Evolutionary conservation across 2,329 filamentous ascomycete genomes (phyloP), one percentile per base, ranked within the genome.

Genomic region (Claviceps sp.): DNA sequence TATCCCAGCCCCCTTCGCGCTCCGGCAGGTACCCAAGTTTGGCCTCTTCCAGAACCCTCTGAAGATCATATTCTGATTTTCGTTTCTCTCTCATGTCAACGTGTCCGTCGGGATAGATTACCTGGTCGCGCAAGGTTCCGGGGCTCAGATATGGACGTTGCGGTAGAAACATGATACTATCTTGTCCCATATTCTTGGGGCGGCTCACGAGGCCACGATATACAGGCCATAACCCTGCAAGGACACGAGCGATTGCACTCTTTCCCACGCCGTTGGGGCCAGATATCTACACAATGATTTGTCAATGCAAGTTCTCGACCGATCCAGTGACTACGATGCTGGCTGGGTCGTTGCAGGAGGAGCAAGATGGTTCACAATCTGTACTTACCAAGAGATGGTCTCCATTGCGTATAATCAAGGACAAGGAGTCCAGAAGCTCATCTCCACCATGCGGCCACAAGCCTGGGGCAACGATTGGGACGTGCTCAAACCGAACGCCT

Each of bases 131-230:
- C 10, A 97, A 75, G 1, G 93, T 97, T 39, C 93, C 93, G 22
- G 91, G 86, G 65, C 84, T 91, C 38, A 97, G 79, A 62, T 97
- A 97, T 0, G 91, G 89, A 16, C 91, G 79, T 66, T 98, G 93
- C 0, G 93, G 93, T 11, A 98, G 77, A 70, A 98, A 97, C 90
- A 98, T 97, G 70, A 98, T 95, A 54, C 93, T 93, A 58, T 97
- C 91, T 56, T 84, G 77, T 41, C 89, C 89, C 43, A 81, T 79
- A 41, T 73, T 77, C 62, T 93, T 88, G 2, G 93, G 91, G 1
- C 90, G 82, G 54, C 87, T 94, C 17, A 96, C 88, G 2, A 98
- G 75, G 2, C 93, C 93, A 45, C 93, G 85, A 65, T 97, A 98
- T 0, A 94, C 86, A 0, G 93, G 94, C 93, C 94, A 98, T 10